Base-by-base conservation (phyloP, 805 yeast species). In the Yamadazyma takamatsuzukensis region DNA sequence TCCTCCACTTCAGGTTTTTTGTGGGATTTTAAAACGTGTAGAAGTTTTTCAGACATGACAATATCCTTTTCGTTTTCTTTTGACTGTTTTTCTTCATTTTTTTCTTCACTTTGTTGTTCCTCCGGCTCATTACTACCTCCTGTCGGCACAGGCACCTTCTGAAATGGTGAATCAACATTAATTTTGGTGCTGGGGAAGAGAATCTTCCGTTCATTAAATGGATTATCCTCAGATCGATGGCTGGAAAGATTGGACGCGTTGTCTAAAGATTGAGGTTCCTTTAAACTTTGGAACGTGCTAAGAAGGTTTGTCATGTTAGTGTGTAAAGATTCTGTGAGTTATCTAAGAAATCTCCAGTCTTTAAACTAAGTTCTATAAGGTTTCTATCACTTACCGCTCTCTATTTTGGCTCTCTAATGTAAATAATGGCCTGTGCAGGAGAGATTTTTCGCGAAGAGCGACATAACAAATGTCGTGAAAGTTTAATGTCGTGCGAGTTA, bases 1-100 rank as follows among this genome's bases (percentile, higher is more conserved):
- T 69, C 74, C 9, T 56, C 57, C 37, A 49, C 48, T 21, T 36
- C 37, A 11, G 30, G 29, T 31, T 26, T 39, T 12, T 25, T 15
- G 10, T 25, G 8, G 13, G 15, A 6, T 25, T 15, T 13, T 25
- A 9, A 11, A 13, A 13, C 27, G 13, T 26, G 15, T 15, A n/a
- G 30, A n/a, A 27, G 38, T 8, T 30, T 29, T 29, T 35, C 38
- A 5, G 15, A 32, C 4, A 14, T 29, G 5, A 30, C 33, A 12
- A 18, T 23, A 13, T 11, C 16, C 24, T 19, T 14, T n/a, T 31
- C 26, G 12, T 5, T 22, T 26, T 25, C 21, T 12, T 21, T 26
- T 23, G 12, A 12, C 5, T 19, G 18, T 4, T 8, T 14, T 14
- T 11, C 28, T 15, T 26, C 30, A 6, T 25, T 25, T 25, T 12